phyloP scores from a whole-genome alignment of 2,329 filamentous ascomycete genomes.

The Pseudohalonectria lignicola region DNA sequence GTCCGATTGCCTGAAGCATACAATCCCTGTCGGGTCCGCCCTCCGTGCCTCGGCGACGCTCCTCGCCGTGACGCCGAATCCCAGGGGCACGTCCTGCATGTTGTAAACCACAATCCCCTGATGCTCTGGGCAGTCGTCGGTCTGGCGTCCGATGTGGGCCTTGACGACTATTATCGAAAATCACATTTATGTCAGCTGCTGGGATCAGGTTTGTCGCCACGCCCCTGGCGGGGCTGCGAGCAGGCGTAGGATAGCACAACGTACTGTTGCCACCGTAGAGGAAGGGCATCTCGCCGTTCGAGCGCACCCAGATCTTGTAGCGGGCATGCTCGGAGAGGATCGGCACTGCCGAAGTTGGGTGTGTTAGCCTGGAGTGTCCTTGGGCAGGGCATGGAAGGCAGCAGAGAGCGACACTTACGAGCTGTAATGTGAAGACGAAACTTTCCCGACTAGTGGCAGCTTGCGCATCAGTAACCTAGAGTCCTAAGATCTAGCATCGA shows the following conservation, averaged over 20 bases:
- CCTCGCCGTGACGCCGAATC: conserved; percentile 86
- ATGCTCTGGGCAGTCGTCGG: conserved; percentile 87
- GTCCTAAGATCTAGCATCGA: background rate
- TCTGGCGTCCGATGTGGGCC: conserved; percentile 65
- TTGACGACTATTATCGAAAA: conserved; percentile 50
- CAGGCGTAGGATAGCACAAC: no score
- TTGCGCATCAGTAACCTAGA: background rate
- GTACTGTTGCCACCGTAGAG: conserved; percentile 72
- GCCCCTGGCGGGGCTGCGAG: no score
- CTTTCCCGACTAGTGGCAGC: conserved; percentile 60
- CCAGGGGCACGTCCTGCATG: conserved; percentile 89
- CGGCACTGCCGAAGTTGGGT: no score
- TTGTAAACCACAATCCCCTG: conserved; percentile 81
- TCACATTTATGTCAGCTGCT: no score
- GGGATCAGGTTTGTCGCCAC: background rate
- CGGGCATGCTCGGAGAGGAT: conserved; percentile 83
- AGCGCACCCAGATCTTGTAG: conserved; percentile 96
- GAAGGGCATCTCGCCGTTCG: conserved; percentile 95
- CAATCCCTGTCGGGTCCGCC: conserved; percentile 81
- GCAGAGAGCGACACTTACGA: conserved; percentile 6
- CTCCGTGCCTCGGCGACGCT: conserved; percentile 74
- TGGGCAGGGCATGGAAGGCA: no score
- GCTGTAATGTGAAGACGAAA: conserved; percentile 89
- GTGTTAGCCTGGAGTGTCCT: no score
- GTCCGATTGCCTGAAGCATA: conserved; percentile 85